Percentiles rank a stretch among this genome's conserved stretches.
These are phyloP conservation scores for Acanthamoeba lugdunensis DNA, from an alignment of 208 protist species.

Conservation along the genomic window DNA sequence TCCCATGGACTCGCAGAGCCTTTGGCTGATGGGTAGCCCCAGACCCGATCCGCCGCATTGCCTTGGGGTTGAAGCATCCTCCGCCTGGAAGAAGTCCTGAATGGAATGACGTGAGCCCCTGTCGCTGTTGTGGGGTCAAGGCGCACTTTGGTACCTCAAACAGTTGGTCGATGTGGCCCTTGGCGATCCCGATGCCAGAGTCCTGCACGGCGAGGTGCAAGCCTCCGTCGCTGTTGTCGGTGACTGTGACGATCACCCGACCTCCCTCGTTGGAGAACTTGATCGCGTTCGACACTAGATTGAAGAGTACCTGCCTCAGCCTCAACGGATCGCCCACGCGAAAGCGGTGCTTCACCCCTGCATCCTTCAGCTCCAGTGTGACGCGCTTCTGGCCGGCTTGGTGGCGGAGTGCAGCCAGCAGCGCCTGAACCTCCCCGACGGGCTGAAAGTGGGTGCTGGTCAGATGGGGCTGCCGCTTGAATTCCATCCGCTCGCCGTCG, in stretches of 20 bases:
- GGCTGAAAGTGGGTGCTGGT: neutral
- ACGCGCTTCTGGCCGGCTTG: constrained; percentile 12
- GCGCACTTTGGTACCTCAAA: constrained; percentile 54
- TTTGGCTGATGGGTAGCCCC: constrained; percentile 16
- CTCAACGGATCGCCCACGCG: constrained; percentile 70
- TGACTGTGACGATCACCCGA: neutral
- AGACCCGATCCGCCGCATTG: neutral
- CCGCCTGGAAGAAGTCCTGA: neutral
- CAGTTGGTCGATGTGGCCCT: constrained; percentile 54
- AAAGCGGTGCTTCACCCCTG: neutral
- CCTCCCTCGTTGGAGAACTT: constrained; percentile 69
- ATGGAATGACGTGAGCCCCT: too few species aligned
- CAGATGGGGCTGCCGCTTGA: neutral
- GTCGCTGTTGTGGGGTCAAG: too few species aligned
- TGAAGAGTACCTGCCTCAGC: constrained; percentile 67
- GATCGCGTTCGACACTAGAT: constrained; percentile 58
- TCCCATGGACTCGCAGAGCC: constrained; percentile 47
- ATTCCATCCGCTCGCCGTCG: constrained; percentile 48
- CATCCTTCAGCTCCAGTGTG: neutral
- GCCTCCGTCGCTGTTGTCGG: neutral
- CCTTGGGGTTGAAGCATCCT: neutral
- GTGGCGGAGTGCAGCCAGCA: neutral
- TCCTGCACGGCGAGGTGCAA: constrained; percentile 71
- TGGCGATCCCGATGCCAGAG: constrained; percentile 78
- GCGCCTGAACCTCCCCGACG: neutral